phyloP scores from a whole-genome alignment of 2,329 filamentous ascomycete species.

The Fusarium sp. region DNA sequence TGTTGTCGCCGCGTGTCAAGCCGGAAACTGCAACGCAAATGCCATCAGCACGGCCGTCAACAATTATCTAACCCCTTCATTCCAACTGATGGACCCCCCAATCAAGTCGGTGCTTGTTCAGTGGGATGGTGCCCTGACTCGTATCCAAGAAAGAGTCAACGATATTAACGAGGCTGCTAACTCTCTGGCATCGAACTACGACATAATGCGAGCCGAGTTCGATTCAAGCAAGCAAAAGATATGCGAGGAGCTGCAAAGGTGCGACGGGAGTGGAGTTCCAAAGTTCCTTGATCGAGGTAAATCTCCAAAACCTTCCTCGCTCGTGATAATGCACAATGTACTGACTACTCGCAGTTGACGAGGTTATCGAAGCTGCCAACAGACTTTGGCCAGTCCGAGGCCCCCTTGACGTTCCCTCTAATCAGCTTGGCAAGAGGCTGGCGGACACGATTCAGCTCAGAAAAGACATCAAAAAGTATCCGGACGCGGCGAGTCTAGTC shows the following conservation, averaged over 20 bases:
- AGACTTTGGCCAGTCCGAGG: background rate
- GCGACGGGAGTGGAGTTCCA: background rate
- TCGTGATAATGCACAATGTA: background rate
- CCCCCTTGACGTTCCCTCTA: background rate
- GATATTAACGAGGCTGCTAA: background rate
- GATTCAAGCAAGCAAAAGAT: background rate
- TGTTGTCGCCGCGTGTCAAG: background rate
- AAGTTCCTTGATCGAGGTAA: background rate
- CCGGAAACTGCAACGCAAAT: background rate
- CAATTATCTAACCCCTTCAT: background rate
- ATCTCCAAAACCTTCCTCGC: background rate
- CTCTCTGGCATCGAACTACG: background rate
- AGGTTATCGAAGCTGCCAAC: background rate
- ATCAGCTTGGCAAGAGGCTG: background rate
- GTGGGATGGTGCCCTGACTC: background rate
- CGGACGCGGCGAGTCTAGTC: background rate
- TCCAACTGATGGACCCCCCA: background rate
- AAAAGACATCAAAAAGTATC: background rate
- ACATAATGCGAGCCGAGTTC: background rate
- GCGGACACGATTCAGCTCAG: background rate
- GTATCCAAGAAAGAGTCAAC: background rate
- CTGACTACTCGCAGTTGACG: background rate
- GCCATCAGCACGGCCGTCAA: background rate
- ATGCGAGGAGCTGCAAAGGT: background rate
- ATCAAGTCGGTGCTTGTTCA: background rate